Evolutionary conservation across 2,329 filamentous ascomycete genomes (phyloP), one percentile per base, ranked within the genome.

Genomic region (Colletotrichum sp.): DNA sequence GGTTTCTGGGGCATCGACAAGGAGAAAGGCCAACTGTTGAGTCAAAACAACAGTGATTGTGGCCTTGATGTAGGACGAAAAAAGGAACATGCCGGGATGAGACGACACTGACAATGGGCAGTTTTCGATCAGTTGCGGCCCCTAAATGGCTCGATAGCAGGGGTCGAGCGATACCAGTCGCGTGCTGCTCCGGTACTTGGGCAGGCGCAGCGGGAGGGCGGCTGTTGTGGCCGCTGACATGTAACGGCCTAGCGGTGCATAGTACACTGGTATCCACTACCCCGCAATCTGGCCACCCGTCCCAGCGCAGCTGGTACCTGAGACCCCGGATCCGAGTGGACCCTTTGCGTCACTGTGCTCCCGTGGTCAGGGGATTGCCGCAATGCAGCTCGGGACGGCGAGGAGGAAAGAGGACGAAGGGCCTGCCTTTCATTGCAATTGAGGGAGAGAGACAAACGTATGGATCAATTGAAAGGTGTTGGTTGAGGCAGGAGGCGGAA

Each of bases 241-340:
- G 76, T 77, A 77, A 9, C 55, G 55, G 38, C 60, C 68, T 75
- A 77, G 75, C 71, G 75, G 18, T 58, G 43, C 32, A 13, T 68
- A 38, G 76, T 77, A 77, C 52, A 55, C 52, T 55, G 36, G 75
- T 77, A 77, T 61, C 76, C 76, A 77, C 76, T 75, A 77, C 76
- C 76, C 76, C 76, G 75, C 76, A 77, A 72, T 77, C 68, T 76
- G 67, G 68, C 76, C 75, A 75, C 65, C 43, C 58, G 67, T 43
- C 52, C 64, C 69, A 67, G 71, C 48, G 18, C 58, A 58, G 64
- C 76, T 73, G 48, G 77, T 78, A 77, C 76, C 77, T 71, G 71
- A 73, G 68, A 78, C 77, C 77, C 77, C 76, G 70, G 76, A 77
- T 77, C 67, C 55, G 70, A 70, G 73, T 76, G 76, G 76, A 61